Evolutionary conservation across 1,284 basidiomycete genomes (phyloP).

Genomic region (Phenoliferia sp.): DNA sequence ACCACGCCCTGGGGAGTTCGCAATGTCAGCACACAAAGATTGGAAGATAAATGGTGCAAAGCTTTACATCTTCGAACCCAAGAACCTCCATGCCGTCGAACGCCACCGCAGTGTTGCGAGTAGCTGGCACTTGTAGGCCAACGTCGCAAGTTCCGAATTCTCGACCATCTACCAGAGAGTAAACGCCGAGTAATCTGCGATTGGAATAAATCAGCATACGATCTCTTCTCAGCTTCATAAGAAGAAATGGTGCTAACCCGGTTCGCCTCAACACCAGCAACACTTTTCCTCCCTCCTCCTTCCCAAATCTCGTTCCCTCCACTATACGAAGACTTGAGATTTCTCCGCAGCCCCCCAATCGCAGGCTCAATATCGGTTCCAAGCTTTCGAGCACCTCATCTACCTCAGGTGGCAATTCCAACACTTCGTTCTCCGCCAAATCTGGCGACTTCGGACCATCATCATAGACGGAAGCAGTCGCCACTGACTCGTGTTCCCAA

Average conservation of each 20-base stretch:
- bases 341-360: constrained; percentile 8
- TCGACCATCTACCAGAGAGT: constrained; percentile 20
- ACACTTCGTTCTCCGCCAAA: background rate
- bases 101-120: background rate
- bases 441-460: background rate
- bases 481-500: constrained; percentile 18
- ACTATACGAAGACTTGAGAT: constrained; percentile 13
- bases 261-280: constrained; percentile 12
- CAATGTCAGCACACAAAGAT: background rate
- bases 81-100: constrained; percentile 9
- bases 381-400: background rate
- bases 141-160: constrained; percentile 8
- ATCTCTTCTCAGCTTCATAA: background rate
- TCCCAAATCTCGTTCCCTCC: background rate
- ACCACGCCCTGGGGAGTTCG: background rate
- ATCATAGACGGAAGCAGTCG: background rate
- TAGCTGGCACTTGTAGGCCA: background rate
- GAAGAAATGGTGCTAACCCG: constrained; percentile 17
- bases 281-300: background rate
- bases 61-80: constrained; percentile 1
- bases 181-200: constrained; percentile 13
- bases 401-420: background rate
- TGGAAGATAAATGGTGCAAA: background rate
- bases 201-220: background rate
- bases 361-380: constrained; percentile 7